These are phyloP conservation scores for Berkeleyomyces basicola DNA, from an alignment of 2,329 filamentous ascomycete species.

Conservation along the genomic window DNA sequence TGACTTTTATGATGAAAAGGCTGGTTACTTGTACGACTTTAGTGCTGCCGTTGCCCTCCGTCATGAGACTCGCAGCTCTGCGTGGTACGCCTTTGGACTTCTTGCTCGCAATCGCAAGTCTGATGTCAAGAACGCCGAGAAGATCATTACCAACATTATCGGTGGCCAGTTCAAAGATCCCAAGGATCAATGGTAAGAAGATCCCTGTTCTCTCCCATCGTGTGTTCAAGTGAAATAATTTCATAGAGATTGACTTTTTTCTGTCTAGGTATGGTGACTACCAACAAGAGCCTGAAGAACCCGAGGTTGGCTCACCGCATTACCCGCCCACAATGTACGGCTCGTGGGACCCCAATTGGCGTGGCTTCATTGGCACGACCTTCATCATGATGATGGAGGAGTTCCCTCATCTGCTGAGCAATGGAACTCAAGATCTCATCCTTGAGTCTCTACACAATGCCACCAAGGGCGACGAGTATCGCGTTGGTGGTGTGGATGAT, in stretches of 20 bases:
- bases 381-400: conserved; percentile 44
- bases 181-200: conserved; percentile 31
- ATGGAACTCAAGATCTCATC: conserved; percentile 26
- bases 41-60: conserved; percentile 28
- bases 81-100: conserved; percentile 43
- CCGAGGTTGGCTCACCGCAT: conserved; percentile 32
- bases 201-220: background rate
- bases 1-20: conserved; percentile 32
- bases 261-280: conserved; percentile 29
- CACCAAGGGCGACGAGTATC: conserved; percentile 42
- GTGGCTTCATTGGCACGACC: conserved; percentile 43
- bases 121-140: conserved; percentile 33
- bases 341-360: conserved; percentile 48
- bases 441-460: conserved; percentile 36
- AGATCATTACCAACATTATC: conserved; percentile 38
- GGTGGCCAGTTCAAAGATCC: conserved; percentile 33
- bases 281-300: conserved; percentile 38
- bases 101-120: conserved; percentile 35
- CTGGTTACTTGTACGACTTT: conserved; percentile 37
- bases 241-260: conserved; percentile 19
- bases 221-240: background rate
- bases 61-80: conserved; percentile 39
- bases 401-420: conserved; percentile 30
- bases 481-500: conserved; percentile 40
- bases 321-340: conserved; percentile 38